These are phyloP conservation scores for Bretziella fagacearum DNA, from an alignment of 2,329 filamentous ascomycete species.

Conservation along the genomic window DNA sequence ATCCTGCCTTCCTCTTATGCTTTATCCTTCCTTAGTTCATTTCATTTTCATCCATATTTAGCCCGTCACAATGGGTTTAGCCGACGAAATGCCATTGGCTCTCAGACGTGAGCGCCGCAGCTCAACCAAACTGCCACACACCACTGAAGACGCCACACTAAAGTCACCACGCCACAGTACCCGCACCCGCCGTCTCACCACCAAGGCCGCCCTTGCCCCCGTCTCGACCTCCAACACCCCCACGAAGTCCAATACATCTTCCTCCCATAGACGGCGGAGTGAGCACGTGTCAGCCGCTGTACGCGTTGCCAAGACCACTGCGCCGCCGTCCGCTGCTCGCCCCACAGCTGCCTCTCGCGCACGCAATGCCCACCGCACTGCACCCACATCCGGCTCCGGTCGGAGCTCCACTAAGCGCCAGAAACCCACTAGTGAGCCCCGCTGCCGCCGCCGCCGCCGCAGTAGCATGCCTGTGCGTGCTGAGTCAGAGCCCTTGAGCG, in stretches of 20 bases:
- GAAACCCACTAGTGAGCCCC: neutral
- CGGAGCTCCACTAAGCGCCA: neutral
- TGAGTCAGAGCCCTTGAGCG: constrained; percentile 19
- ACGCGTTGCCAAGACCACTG: neutral
- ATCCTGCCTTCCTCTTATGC: neutral
- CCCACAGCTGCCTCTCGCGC: neutral
- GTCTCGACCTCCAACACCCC: neutral
- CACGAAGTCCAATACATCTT: neutral
- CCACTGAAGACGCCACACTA: neutral
- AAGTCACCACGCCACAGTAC: constrained; percentile 12
- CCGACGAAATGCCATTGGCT: constrained; percentile 8
- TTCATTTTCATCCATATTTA: neutral
- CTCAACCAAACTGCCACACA: constrained; percentile 5
- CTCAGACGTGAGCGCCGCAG: constrained; percentile 8
- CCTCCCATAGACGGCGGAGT: constrained; percentile 1
- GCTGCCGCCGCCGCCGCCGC: too few relatives aligned
- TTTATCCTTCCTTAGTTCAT: neutral
- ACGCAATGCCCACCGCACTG: neutral
- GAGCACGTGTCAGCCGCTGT: neutral
- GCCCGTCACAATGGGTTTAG: constrained; percentile 6
- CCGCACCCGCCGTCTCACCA: constrained; percentile 8
- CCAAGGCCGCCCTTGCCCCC: constrained; percentile 1
- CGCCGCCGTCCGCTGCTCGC: neutral
- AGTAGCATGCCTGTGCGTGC: neutral
- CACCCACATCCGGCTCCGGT: constrained; percentile 6